Percentiles rank a stretch among this genome's conserved stretches.
phyloP scores from a whole-genome alignment of 2,329 filamentous ascomycete genomes.

The Sclerotinia nivalis region DNA sequence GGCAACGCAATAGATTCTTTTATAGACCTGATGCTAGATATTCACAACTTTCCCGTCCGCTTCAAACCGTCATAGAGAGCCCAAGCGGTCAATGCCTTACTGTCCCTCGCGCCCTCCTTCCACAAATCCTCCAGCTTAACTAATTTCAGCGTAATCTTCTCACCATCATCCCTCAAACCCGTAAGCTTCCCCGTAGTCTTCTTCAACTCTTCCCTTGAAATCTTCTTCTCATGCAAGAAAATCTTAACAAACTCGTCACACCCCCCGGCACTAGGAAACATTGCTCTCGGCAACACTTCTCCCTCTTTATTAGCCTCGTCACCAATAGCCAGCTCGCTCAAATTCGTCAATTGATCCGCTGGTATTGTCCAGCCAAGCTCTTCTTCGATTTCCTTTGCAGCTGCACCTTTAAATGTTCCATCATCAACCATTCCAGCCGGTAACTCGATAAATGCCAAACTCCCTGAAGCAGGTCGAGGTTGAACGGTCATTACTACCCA shows the following conservation, averaged over 20 bases:
- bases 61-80: constrained; percentile 59
- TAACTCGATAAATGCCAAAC: constrained; percentile 56
- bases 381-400: constrained; percentile 61
- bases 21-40: background rate
- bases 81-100: constrained; percentile 60
- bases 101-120: constrained; percentile 57
- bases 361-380: constrained; percentile 58
- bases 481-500: constrained; percentile 61
- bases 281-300: constrained; percentile 47
- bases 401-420: constrained; percentile 56
- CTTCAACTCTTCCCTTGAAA: constrained; percentile 51
- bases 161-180: constrained; percentile 57
- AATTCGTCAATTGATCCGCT: constrained; percentile 50
- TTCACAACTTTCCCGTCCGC: constrained; percentile 38
- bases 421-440: constrained; percentile 61
- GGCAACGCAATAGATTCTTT: constrained; percentile 1
- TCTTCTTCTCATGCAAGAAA: constrained; percentile 56
- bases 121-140: constrained; percentile 58
- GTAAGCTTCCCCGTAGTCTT: constrained; percentile 60
- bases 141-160: constrained; percentile 63
- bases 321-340: constrained; percentile 57
- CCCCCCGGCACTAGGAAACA: constrained; percentile 60
- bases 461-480: constrained; percentile 56
- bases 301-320: constrained; percentile 43
- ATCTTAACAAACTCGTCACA: constrained; percentile 63